phyloP scores from a whole-genome alignment of 805 yeast species.

The Yarrowia alimentaria region DNA sequence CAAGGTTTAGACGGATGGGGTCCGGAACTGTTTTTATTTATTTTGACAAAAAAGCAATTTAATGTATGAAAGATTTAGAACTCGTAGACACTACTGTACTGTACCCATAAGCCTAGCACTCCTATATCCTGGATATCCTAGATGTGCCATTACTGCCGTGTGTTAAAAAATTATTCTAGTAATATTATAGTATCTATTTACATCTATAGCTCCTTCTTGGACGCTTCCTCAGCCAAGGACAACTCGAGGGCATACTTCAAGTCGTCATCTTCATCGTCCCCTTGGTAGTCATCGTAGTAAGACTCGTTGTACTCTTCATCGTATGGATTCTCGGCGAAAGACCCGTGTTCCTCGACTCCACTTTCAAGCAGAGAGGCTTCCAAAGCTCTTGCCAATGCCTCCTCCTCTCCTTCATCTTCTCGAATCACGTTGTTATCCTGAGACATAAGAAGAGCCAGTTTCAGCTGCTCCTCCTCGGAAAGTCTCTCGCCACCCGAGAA shows the following conservation, averaged over 20 bases:
- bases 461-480: conserved; percentile 20
- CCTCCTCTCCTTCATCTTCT: conserved; percentile 14
- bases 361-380: conserved; percentile 4
- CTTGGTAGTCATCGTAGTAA: conserved; percentile 7
- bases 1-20: too few species aligned
- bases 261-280: conserved; percentile 29
- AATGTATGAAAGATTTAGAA: too few species aligned
- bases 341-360: not conserved
- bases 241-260: conserved; percentile 34
- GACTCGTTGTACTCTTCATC: not conserved
- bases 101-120: too few species aligned
- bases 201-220: conserved; percentile 6
- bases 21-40: too few species aligned
- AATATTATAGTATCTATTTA: not conserved
- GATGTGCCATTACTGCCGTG: too few species aligned
- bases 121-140: too few species aligned
- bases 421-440: conserved; percentile 16
- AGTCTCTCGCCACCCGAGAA: conserved; percentile 9
- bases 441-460: conserved; percentile 18
- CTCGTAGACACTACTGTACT: too few species aligned
- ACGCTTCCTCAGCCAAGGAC: conserved; percentile 29
- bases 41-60: too few species aligned
- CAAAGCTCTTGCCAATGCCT: conserved; percentile 10
- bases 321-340: conserved; percentile 3
- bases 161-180: too few species aligned